phyloP scores from a whole-genome alignment of 2,329 filamentous ascomycete species.

The Neonectria hederae region DNA sequence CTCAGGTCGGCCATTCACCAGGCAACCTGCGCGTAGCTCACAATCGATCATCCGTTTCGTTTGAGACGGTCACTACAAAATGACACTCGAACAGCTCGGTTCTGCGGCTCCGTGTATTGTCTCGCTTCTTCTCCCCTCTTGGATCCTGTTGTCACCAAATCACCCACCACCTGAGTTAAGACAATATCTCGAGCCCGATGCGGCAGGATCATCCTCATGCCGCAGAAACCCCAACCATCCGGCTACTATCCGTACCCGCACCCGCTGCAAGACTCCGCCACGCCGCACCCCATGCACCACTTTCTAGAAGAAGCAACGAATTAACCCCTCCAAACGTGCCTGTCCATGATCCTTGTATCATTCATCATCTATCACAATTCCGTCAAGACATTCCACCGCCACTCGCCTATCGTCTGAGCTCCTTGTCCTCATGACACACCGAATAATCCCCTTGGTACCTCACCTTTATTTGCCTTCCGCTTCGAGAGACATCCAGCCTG shows the following conservation, averaged over 20 bases:
- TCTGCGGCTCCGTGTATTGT: conserved; percentile 30
- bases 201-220: conserved; percentile 28
- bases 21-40: neutral
- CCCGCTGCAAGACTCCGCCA: conserved; percentile 8
- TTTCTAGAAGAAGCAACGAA: conserved; percentile 32
- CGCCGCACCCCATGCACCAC: conserved; percentile 10
- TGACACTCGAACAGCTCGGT: neutral
- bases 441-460: neutral
- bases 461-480: neutral
- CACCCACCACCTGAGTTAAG: conserved; percentile 22
- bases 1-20: neutral
- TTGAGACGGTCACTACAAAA: neutral
- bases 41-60: neutral
- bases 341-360: conserved; percentile 1
- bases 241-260: conserved; percentile 11
- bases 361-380: conserved; percentile 9
- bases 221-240: conserved; percentile 14
- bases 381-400: neutral
- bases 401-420: neutral
- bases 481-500: neutral
- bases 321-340: conserved; percentile 3
- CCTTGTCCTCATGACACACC: neutral
- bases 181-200: conserved; percentile 16
- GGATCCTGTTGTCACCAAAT: conserved; percentile 4
- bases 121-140: conserved; percentile 12